Base-by-base conservation (phyloP, 805 yeast species). In the Ogataea pignaliae region DNA sequence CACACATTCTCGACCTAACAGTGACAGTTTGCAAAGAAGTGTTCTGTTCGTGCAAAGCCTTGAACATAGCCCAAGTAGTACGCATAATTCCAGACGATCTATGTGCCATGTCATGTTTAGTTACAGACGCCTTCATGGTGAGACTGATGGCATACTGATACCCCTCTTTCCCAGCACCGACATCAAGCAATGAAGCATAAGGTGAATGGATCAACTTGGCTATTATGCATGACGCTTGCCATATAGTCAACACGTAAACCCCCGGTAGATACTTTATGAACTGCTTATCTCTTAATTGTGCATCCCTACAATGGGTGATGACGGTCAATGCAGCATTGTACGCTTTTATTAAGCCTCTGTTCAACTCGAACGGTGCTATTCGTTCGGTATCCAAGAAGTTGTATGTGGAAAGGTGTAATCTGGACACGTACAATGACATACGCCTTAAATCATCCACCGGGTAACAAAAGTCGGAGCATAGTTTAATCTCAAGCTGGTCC, bases 61-160 rank as follows among this genome's bases (percentile, higher is more conserved):
- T 77, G 63, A 86, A 86, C 46, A 89, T 71, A 47, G 85, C 87
- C 99, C 99, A 91, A 71, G 89, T 83, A 58, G 89, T 89, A 56
- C 85, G 78, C 93, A 93, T 88, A 46, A 93, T 88, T 9, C 96
- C 97, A 37, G 95, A 82, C 0, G 96, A 86, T 52, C 98, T 76
- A 61, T 87, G 88, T 0, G 97, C 88, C 73, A 93, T 82, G 59
- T 91, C 99, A 65, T 90, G 93, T 55, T 88, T 88, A 54, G 88
- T 70, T 28, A 91, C 83, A 0, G 97, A 88, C 0, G 96, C 95
- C 47, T 80, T 80, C 45, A 81, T 76, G 1, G 93, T 81, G 37
- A 86, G 64, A 15, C 75, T 70, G 17, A 86, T 79, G 1, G 93
- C 93, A 17, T 70, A 68, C 48, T 76, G 77, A 55, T 83, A 88